Base-by-base conservation (phyloP, 495 filamentous ascomycete genomes). In the Penicillium cataractarum region DNA sequence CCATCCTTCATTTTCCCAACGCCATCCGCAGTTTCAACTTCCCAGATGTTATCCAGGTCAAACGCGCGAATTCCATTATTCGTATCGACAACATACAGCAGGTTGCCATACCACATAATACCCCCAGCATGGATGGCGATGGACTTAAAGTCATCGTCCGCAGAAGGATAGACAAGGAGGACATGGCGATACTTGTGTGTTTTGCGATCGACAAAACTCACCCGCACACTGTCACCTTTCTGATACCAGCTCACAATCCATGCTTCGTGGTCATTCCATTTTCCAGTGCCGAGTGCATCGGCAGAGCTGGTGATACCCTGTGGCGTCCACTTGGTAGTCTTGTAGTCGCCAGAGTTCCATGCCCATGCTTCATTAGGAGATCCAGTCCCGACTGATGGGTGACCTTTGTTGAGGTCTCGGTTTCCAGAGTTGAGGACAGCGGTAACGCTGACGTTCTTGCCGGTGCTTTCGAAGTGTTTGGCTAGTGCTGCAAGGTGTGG, bases 191-290 rank as follows among this genome's bases (percentile, higher is more conserved):
- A 80, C 53, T 71, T 68, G 32, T 68, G 55, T 19, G 66, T 67
- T 17, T 61, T 57, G 10, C 71, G 65, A 56, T 77, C 65, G 2
- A 80, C 68, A 60, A 80, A 80, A 12, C 70, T 70, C 5, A 79
- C 56, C 0, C 77, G 52, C 22, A 71, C 76, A 27, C 74, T 72
- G 17, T 73, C 65, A 13, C 71, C 67, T 13, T 71, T 65, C 7
- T 72, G 66, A 37, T 80, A 69, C 77, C 77, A 80, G 54, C 73
- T 76, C 1, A 77, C 70, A 26, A 80, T 64, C 70, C 74, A 76
- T 9, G 65, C 74, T 10, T 71, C 63, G 27, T 66, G 63, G 22
- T 69, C 74, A n/a, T 78, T 68, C 42, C 71, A 76, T 0, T 61
- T 69, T 6, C 74, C 75, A 13, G 24, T 57, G 3, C 64, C 71